These are phyloP conservation scores for Kockovaella imperatae DNA, from an alignment of 768 basidiomycete species.

Conservation along the genomic window DNA sequence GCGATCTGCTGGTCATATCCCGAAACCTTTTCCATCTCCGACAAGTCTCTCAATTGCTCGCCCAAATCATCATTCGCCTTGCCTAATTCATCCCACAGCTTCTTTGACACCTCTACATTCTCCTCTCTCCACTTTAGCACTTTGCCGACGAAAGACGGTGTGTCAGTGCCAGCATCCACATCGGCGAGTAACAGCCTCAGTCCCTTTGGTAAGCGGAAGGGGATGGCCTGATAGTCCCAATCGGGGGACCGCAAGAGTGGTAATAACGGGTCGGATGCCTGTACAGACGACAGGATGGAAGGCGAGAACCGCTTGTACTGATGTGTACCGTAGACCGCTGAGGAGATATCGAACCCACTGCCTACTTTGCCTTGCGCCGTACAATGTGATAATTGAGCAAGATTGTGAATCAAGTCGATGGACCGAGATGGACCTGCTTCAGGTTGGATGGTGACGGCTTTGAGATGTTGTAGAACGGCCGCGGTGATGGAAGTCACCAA, in stretches of 20 bases:
- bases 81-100: constrained; percentile 22
- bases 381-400: constrained; percentile 90
- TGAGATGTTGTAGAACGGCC: constrained; percentile 71
- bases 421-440: constrained; percentile 42
- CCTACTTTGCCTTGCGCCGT: constrained; percentile 97
- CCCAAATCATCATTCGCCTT: constrained; percentile 18
- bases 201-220: constrained; percentile 74
- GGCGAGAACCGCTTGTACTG: constrained; percentile 71
- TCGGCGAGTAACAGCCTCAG: constrained; percentile 85
- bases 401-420: constrained; percentile 68
- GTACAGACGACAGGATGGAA: constrained; percentile 32
- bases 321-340: constrained; percentile 91
- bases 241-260: constrained; percentile 31
- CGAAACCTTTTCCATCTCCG: constrained; percentile 9
- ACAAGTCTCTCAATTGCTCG: constrained; percentile 14
- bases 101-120: constrained; percentile 50
- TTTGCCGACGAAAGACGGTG: constrained; percentile 83
- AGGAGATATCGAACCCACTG: constrained; percentile 91
- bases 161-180: constrained; percentile 91
- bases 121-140: constrained; percentile 82
- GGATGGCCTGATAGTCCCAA: constrained; percentile 66
- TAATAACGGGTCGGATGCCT: constrained; percentile 7
- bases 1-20: constrained; percentile 15
- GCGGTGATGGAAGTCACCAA: constrained; percentile 91
- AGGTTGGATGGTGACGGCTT: too few relatives aligned